Evolutionary conservation across 257 asterid species (phyloP), one percentile per base, ranked within the genome.

Genomic region (Solanum neorickii): DNA sequence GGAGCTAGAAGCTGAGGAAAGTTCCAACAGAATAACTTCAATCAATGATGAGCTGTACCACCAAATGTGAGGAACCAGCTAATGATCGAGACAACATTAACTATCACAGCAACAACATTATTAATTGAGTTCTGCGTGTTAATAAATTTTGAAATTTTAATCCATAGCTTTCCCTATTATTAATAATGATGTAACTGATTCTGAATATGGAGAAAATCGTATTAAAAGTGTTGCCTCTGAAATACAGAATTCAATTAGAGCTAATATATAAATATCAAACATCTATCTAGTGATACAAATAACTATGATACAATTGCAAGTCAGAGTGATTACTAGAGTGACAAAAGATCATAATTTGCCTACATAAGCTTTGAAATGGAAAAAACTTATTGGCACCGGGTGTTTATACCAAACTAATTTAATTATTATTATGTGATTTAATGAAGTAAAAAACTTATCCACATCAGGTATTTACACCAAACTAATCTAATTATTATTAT

Each of bases 371-470:
- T 37, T 37, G 39, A 6, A 1, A 37, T 37, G 39, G 39, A 37
- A 37, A 37, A 35, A 5, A 37, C 39, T 5, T 6, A 37, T 0
- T 1, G 0, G 39, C 7, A 37, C 1, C 1, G 7, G 1, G 0
- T 6, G 39, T 37, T 37, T 37, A 37, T 7, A 37, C 1, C 7
- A 37, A 37, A 37, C 1, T 37, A 37, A 5, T 37, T 6, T 0
- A 37, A 37, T 0, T 37, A 37, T 37, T 37, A 37, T 5, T 37
- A 1, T 37, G 7, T 37, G 39, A 37, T 37, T 37, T 37, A 37
- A 37, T 6, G 0, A 37, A 37, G 1, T 37, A 37, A 5, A 37
- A 33, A 33, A 33, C 0, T 33, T 33, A 33, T 33, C 35, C 35
- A 33, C 35, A 3, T 33, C 5, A 33, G 5, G 1, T 33, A 33